Evolutionary conservation across 2,329 filamentous ascomycete genomes (phyloP), one percentile per base, ranked within the genome.

Genomic region (Aspergillus sp.): DNA sequence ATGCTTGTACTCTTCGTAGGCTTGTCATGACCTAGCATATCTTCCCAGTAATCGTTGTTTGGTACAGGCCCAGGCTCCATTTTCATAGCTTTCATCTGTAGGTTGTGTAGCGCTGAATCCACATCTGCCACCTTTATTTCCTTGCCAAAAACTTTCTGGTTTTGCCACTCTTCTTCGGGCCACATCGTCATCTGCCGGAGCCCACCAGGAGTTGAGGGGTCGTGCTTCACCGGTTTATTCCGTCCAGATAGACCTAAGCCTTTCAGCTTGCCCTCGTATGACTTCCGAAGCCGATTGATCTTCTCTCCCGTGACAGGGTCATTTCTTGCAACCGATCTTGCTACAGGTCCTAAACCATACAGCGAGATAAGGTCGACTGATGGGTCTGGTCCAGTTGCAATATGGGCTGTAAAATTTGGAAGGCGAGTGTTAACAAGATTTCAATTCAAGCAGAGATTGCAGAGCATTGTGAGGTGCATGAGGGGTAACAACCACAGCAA

Each of bases 271-370:
- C 79, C 79, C 66, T 81, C 79, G 60, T 82, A 82, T 4, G 79
- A 81, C 62, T 81, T 82, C 59, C 86, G 78, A 43, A 88, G 76
- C 68, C 84, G 83, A 72, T 87, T 87, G 60, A 81, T 81, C 74
- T 88, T 88, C 68, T 87, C 84, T 59, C 85, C 85, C n/a, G 84
- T 87, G 19, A 78, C 71, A 15, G 84, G 83, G 69, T 88, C 84
- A 50, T 76, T 80, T 54, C 86, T 77, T 58, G 82, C 84, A 61
- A 88, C 84, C 54, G 80, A 84, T 63, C 79, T 78, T 60, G 84
- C 82, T 55, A 87, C 77, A 37, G 76, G 71, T 61, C 81, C 77
- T 59, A 88, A 73, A 55, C 79, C 78, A 73, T 86, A 88, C 56
- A 86, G 76, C 52, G 80, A 78, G 60, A 88, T 78, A 57, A 88